phyloP scores from a whole-genome alignment of 148 eudicot genomes.

The Fagopyrum tataricum region DNA sequence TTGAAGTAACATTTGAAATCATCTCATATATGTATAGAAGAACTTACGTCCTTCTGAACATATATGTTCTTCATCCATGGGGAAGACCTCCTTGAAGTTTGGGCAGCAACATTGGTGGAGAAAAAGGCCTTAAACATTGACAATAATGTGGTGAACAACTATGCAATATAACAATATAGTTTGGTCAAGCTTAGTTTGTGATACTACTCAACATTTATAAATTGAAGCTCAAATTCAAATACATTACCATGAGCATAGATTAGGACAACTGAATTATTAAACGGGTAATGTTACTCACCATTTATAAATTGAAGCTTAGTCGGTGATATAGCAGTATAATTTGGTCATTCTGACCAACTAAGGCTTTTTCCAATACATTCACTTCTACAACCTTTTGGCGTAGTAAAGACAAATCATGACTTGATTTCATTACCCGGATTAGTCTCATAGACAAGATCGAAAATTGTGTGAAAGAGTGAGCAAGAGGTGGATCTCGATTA shows the following conservation, averaged over 20 bases:
- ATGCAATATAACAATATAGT: neutral
- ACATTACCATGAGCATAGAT: neutral
- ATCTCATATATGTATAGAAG: neutral
- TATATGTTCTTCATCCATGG: slow-evolving; percentile 59
- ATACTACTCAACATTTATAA: too few species aligned
- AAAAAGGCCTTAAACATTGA: slow-evolving; percentile 44
- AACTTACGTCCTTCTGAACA: slow-evolving; percentile 64
- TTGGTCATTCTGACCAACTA: slow-evolving; percentile 49
- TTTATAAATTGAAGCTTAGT: too few species aligned
- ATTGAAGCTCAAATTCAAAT: too few species aligned
- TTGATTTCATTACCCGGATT: slow-evolving; percentile 60
- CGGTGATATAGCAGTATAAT: too few species aligned
- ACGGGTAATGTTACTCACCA: slow-evolving; percentile 34
- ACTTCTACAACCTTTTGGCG: slow-evolving; percentile 71
- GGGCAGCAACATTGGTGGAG: slow-evolving; percentile 62
- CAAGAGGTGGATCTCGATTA: slow-evolving; percentile 75
- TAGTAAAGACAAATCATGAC: slow-evolving; percentile 83
- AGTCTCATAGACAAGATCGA: slow-evolving; percentile 56
- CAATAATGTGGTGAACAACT: neutral
- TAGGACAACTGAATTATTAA: neutral
- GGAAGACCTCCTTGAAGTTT: slow-evolving; percentile 56
- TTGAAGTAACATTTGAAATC: neutral
- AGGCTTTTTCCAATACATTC: slow-evolving; percentile 59
- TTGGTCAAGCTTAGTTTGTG: too few species aligned
- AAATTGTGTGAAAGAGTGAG: slow-evolving; percentile 73